Conservation (phyloP, 2,329 filamentous ascomycete species). For the Fusarium hostae region DNA sequence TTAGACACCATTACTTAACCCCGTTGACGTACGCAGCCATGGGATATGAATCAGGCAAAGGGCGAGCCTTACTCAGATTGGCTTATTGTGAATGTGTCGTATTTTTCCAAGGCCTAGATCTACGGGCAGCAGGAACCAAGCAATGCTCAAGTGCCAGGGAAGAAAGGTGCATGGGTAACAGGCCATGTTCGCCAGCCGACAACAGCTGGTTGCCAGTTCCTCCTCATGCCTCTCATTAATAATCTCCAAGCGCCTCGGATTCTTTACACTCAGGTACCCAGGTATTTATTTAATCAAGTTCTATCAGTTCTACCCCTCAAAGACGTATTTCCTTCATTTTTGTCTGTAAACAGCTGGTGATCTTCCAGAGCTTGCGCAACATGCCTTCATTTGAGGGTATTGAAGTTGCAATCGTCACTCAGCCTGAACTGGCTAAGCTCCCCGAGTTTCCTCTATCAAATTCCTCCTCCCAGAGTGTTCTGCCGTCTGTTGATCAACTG, state of each 20-base stretch:
- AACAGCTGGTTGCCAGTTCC: slow-evolving; percentile 21
- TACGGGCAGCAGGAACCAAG: background rate
- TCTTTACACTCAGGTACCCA: background rate
- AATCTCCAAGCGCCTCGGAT: background rate
- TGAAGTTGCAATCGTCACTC: slow-evolving; percentile 56
- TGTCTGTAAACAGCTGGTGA: background rate
- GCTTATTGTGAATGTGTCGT: background rate
- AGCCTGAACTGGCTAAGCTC: slow-evolving; percentile 52
- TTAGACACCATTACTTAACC: background rate
- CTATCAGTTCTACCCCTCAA: background rate
- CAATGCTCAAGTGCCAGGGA: background rate
- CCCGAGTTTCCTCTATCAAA: slow-evolving; percentile 68
- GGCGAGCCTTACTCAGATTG: background rate
- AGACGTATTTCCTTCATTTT: background rate
- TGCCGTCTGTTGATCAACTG: slow-evolving; percentile 27
- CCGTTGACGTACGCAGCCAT: background rate
- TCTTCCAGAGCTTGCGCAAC: background rate
- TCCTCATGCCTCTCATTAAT: background rate
- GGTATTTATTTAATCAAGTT: background rate
- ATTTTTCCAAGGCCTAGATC: background rate
- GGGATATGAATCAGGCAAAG: background rate
- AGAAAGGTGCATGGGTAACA: background rate
- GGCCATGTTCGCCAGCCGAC: slow-evolving; percentile 3
- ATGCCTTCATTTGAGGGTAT: slow-evolving; percentile 65
- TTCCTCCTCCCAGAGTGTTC: slow-evolving; percentile 55